Evolutionary conservation across 208 protist genomes (phyloP).

Genomic region (Phytomonas francai): DNA sequence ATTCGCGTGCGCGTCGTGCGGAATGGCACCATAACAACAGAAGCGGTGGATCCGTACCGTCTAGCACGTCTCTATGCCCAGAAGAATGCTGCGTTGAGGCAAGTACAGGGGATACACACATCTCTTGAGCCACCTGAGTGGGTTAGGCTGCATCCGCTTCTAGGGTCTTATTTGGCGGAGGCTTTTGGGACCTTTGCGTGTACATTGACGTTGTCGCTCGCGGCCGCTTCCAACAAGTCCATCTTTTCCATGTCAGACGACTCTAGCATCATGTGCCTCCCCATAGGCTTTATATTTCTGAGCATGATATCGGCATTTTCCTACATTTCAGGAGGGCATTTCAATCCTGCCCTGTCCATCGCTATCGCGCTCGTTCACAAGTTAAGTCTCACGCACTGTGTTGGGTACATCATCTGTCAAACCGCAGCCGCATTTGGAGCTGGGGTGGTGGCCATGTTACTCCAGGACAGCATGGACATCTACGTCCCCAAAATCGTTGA

Average conservation of each 20-base stretch:
- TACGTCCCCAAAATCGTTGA: constrained; percentile 53
- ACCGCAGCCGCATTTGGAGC: constrained; percentile 47
- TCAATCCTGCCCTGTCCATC: constrained; percentile 80
- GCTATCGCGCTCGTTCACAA: constrained; percentile 60
- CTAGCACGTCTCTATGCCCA: constrained; percentile 59
- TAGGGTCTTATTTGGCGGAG: constrained; percentile 78
- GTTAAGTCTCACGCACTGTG: constrained; percentile 35
- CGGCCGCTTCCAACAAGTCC: constrained; percentile 62
- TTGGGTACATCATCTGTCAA: constrained; percentile 67
- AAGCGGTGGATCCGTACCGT: constrained; percentile 50
- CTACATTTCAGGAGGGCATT: constrained; percentile 75
- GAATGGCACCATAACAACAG: constrained; percentile 33
- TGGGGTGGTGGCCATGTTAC: constrained; percentile 65
- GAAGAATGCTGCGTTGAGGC: constrained; percentile 53
- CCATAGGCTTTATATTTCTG: constrained; percentile 82
- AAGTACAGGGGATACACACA: constrained; percentile 47
- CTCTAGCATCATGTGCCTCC: constrained; percentile 62
- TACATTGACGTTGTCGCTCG: constrained; percentile 57
- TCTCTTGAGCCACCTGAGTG: constrained; percentile 73
- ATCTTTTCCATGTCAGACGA: constrained; percentile 46
- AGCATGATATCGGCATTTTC: constrained; percentile 77
- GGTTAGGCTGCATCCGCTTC: constrained; percentile 71
- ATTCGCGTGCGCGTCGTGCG: constrained; percentile 35
- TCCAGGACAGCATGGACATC: constrained; percentile 59
- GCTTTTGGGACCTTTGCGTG: constrained; percentile 74